Evolutionary conservation across 768 basidiomycete genomes (phyloP).

Genomic region (Mycena vulgaris): DNA sequence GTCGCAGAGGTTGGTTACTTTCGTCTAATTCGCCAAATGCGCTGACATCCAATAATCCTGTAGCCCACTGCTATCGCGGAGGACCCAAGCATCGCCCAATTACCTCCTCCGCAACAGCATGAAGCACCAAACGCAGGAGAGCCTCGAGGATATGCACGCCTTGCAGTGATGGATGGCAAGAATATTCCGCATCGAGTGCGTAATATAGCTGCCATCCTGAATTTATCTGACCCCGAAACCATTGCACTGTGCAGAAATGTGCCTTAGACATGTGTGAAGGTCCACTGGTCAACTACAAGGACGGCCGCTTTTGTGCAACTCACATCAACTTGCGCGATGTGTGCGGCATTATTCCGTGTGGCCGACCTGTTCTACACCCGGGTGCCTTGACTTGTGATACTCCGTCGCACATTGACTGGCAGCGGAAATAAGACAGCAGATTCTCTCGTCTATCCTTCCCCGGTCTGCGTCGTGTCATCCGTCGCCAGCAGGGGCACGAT

Average conservation of each 20-base stretch:
- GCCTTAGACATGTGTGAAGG: constrained; percentile 41
- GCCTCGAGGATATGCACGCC: constrained; percentile 29
- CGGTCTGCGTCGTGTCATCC: constrained; percentile 17
- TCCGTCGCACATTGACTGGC: constrained; percentile 15
- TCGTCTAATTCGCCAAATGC: too few species aligned
- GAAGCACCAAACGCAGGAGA: constrained; percentile 18
- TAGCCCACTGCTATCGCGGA: too few species aligned
- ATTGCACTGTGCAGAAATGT: constrained; percentile 41
- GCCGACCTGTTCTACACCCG: neutral
- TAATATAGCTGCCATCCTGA: constrained; percentile 7
- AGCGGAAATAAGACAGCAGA: neutral
- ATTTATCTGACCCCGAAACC: too few species aligned
- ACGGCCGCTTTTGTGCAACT: constrained; percentile 47
- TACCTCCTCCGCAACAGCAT: constrained; percentile 33
- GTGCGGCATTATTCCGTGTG: constrained; percentile 16
- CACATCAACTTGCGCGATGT: constrained; percentile 37
- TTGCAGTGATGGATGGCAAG: constrained; percentile 54
- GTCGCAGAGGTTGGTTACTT: neutral
- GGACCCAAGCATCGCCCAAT: neutral
- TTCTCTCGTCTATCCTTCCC: constrained; percentile 19
- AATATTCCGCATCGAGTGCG: constrained; percentile 43
- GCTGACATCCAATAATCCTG: too few species aligned
- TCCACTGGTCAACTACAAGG: constrained; percentile 47
- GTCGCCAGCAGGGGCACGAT: constrained; percentile 1
- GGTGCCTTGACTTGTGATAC: constrained; percentile 5